Base-by-base conservation (phyloP, 441 rosid species). In the Kokia cookei region DNA sequence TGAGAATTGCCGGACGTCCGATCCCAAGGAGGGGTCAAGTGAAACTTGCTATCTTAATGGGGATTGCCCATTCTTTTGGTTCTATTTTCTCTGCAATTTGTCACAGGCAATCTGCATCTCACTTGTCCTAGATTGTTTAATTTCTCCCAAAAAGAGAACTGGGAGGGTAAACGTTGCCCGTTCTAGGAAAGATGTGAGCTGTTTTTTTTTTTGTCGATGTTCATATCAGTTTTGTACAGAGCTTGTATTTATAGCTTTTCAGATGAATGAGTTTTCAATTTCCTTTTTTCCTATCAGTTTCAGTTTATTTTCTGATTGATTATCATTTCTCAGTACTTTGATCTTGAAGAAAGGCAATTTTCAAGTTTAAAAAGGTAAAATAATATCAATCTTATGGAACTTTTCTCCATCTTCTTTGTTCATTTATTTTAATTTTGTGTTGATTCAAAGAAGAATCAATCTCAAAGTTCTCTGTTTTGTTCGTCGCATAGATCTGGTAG, bases 1-100 rank as follows among this genome's bases (percentile, higher is more conserved):
- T 61, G 35, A 72, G 78, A 43, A 50, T 77, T 8, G 40, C 62
- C 1, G 62, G 80, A 71, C 88, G 90, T 69, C 84, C 65, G 26
- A 85, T 84, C 48, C 86, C 86, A 37, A 85, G 79, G 76, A 86
- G 92, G 76, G 92, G 90, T 1, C 79, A 64, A 65, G 82, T 85
- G 35, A 86, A 86, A 81, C 64, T 83, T 79, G 91, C 83, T 0
- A 86, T 84, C 22, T 75, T 79, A 48, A 42, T 72, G 14, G 83
- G 80, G 5, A 48, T 88, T 58, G 88, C 85, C 74, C 84, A 84
- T 43, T 62, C 80, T 35, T 40, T 88, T 64, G 88, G 84, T 55
- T 84, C 91, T 4, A 66, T 86, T 64, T 79, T 87, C 60, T 76
- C 81, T 35, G 76, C 13, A 4, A 40, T 15, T 15, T 24, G 57